Evolutionary conservation across 2,329 filamentous ascomycete species (phyloP).

Genomic region (Uncinocarpus reesii): DNA sequence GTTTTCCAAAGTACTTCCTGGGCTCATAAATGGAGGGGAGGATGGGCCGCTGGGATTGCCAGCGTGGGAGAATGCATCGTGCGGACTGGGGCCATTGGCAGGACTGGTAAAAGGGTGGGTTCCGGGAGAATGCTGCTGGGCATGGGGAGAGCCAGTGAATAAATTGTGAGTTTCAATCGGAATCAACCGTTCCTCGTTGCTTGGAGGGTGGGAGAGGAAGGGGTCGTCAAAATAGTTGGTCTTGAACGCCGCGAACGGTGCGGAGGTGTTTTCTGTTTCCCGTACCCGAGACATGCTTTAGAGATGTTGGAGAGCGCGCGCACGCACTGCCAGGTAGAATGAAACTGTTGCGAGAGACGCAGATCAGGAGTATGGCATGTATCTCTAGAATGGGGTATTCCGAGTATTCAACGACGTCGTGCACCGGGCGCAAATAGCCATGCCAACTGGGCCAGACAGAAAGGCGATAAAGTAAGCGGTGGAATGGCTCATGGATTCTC

Average conservation of each 20-base stretch:
- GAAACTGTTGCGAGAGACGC: neutral
- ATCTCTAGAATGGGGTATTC: too few species aligned
- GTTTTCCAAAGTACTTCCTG: conserved; percentile 23
- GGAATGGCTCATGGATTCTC: neutral
- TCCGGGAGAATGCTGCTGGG: conserved; percentile 5
- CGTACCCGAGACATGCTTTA: neutral
- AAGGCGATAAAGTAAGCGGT: neutral
- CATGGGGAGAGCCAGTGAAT: conserved; percentile 18
- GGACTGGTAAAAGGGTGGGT: conserved; percentile 1
- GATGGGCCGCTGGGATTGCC: conserved; percentile 13
- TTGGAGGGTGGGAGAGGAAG: conserved; percentile 27
- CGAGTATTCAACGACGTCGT: too few species aligned
- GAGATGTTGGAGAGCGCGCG: neutral
- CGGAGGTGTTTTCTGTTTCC: neutral
- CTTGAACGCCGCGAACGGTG: conserved; percentile 3
- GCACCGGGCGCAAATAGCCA: too few species aligned
- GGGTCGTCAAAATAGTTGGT: conserved; percentile 11
- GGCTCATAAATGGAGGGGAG: conserved; percentile 24
- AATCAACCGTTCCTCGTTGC: conserved; percentile 32
- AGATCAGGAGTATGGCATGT: neutral
- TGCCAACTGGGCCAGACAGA: neutral
- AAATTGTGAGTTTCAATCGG: conserved; percentile 17
- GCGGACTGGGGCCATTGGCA: conserved; percentile 5
- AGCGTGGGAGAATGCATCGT: conserved; percentile 7
- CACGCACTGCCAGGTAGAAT: too few species aligned